Evolutionary conservation across 768 basidiomycete species (phyloP).

Genomic region (Boletus pseudo-olivaceus): DNA sequence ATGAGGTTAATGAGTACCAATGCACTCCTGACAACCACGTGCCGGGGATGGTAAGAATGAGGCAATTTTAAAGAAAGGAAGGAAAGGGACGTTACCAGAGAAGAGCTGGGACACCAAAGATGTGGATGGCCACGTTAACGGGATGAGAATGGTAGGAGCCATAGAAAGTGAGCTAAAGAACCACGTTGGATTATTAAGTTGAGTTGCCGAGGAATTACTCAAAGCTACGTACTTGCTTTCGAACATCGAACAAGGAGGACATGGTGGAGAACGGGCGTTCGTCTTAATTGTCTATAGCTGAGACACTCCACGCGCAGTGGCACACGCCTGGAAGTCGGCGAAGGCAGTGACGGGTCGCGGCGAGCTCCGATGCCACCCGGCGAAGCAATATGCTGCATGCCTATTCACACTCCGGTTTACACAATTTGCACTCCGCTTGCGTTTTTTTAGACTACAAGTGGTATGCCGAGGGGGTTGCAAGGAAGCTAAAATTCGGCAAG

Average conservation of each 20-base stretch:
- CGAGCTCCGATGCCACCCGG: not conserved
- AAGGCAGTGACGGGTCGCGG: not conserved
- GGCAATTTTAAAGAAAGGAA: conserved; percentile 8
- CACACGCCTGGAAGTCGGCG: not conserved
- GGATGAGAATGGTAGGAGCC: conserved; percentile 88
- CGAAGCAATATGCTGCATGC: no score
- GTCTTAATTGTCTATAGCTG: not conserved
- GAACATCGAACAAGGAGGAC: conserved; percentile 57
- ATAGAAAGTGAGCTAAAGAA: conserved; percentile 78
- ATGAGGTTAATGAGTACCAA: conserved; percentile 50
- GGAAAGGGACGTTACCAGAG: conserved; percentile 54
- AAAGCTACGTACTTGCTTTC: conserved; percentile 55
- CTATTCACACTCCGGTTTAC: no score
- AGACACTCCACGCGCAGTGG: not conserved
- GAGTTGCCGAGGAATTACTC: not conserved
- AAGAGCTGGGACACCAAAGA: conserved; percentile 79
- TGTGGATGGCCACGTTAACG: conserved; percentile 80
- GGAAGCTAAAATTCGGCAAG: no score
- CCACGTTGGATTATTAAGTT: conserved; percentile 6
- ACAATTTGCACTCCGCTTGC: no score
- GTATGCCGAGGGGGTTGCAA: no score
- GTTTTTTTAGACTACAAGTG: no score
- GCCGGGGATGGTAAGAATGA: conserved; percentile 1
- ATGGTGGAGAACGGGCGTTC: conserved; percentile 16
- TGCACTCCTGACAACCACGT: conserved; percentile 48